Evolutionary conservation across 129 eudicot genomes (phyloP).

Genomic region (Artemisia tridentata): DNA sequence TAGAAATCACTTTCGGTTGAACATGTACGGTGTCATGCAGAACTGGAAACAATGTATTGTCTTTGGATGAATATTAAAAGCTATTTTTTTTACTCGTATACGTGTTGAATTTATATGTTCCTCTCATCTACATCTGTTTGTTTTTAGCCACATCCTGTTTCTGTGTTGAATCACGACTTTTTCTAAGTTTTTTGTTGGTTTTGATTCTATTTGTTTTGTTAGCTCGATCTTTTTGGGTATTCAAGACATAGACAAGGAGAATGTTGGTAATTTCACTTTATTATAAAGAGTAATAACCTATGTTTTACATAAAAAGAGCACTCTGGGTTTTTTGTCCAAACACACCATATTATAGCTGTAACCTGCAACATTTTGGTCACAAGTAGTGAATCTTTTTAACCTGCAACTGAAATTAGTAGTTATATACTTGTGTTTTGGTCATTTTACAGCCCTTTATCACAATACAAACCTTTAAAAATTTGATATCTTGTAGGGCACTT

Average conservation of each 20-base stretch:
- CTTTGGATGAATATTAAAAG: too few species aligned
- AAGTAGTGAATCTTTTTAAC: neutral
- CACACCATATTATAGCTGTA: neutral
- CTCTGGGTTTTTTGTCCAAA: neutral
- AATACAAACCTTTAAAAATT: neutral
- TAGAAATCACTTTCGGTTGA: too few species aligned
- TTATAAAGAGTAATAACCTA: neutral
- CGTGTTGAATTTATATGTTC: too few species aligned
- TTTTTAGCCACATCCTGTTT: neutral
- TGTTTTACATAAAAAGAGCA: neutral
- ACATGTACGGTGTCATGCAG: neutral
- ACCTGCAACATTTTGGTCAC: neutral
- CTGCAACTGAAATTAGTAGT: neutral
- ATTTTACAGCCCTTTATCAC: constrained; percentile 7
- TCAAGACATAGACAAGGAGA: constrained; percentile 4
- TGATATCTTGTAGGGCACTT: constrained; percentile 14
- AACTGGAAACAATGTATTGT: too few species aligned
- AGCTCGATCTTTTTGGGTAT: constrained; percentile 10
- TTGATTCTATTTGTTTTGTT: neutral
- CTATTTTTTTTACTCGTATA: too few species aligned
- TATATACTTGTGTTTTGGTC: neutral
- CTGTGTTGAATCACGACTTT: neutral
- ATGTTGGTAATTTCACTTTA: constrained; percentile 7
- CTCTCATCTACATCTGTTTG: too few species aligned
- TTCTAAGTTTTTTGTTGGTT: neutral